phyloP scores from a whole-genome alignment of 495 filamentous ascomycete genomes.

The Bacidia rubella region DNA sequence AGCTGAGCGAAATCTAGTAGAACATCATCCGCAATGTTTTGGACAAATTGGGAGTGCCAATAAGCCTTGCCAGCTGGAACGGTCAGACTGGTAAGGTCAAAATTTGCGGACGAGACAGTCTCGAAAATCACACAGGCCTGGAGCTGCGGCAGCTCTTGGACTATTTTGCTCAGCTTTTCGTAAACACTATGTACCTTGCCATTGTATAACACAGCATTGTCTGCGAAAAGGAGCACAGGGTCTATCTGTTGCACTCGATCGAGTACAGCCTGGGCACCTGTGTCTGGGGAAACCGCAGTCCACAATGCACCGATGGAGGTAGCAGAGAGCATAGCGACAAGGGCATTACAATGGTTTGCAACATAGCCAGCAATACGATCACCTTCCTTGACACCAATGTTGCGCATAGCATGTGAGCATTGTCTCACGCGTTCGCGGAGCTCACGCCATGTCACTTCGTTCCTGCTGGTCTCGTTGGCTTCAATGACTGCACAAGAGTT shows the following conservation, averaged over 20 bases:
- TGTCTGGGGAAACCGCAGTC: constrained; percentile 80
- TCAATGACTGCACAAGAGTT: constrained; percentile 52
- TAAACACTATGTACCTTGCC: constrained; percentile 63
- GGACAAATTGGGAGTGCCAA: constrained; percentile 38
- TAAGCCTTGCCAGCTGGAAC: constrained; percentile 36
- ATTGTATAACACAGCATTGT: constrained; percentile 81
- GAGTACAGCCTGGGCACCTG: constrained; percentile 63
- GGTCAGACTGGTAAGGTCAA: constrained; percentile 36
- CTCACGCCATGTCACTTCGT: constrained; percentile 64
- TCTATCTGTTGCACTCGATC: constrained; percentile 73
- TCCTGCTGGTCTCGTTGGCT: constrained; percentile 55
- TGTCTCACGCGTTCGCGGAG: constrained; percentile 61
- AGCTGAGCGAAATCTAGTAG: constrained; percentile 58
- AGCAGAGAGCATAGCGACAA: constrained; percentile 76
- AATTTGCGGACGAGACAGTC: constrained; percentile 36
- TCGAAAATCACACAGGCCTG: constrained; percentile 57
- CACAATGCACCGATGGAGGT: constrained; percentile 75
- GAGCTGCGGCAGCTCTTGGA: constrained; percentile 46
- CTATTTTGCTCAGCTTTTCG: constrained; percentile 59
- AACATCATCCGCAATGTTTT: constrained; percentile 25
- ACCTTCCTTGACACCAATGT: constrained; percentile 46
- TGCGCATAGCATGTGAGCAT: constrained; percentile 57
- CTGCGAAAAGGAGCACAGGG: constrained; percentile 67
- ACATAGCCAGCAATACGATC: constrained; percentile 75
- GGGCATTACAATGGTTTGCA: constrained; percentile 70